Evolutionary conservation across 306 rosid species (phyloP), one percentile per base, ranked within the genome.

Genomic region (Fagus crenata): DNA sequence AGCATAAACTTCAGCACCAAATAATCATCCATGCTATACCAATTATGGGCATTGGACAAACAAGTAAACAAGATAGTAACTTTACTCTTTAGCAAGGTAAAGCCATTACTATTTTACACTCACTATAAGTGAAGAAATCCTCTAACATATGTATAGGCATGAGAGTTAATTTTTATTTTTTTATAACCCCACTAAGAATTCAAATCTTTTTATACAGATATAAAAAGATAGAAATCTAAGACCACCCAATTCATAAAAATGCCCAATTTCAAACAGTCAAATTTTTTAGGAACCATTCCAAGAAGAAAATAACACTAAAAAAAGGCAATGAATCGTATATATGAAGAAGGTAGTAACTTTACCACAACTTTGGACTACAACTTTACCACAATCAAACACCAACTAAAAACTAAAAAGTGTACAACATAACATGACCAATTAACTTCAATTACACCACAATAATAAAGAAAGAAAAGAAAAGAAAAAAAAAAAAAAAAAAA

Each of bases 381-480:
- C 11, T 58, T 28, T 46, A 46, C 3, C 51, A 46, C 51, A 46
- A 46, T 46, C 33, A 54, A 67, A 1, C 53, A 84, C 33, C 22
- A 35, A 6, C 46, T 33, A 0, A 22, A 22, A 22, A 39, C 72
- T 46, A 9, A 46, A 46, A 46, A 14, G 14, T 46, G 14, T 9
- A 46, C 51, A 46, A 9, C 1, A 46, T 9, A 46, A 14, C 51
- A 46, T 46, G 18, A 11, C 5, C 37, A 40, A 59, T 33, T 13
- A 69, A 69, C 73, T 72, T 53, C 32, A 28, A 46, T 35, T 22
- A 59, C 70, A 65, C 70, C n/a, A 2, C n/a, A 71, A 0, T 61
- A 18, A 36, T 36, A 53, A 40, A 1, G 0, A 22, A 40, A 13
- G 2, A 49, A n/a, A 49, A 51, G 7, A 4, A 53, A 22, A 42